These are phyloP conservation scores for Lantana camara DNA, from an alignment of 257 asterid genomes.

Conservation along the genomic window DNA sequence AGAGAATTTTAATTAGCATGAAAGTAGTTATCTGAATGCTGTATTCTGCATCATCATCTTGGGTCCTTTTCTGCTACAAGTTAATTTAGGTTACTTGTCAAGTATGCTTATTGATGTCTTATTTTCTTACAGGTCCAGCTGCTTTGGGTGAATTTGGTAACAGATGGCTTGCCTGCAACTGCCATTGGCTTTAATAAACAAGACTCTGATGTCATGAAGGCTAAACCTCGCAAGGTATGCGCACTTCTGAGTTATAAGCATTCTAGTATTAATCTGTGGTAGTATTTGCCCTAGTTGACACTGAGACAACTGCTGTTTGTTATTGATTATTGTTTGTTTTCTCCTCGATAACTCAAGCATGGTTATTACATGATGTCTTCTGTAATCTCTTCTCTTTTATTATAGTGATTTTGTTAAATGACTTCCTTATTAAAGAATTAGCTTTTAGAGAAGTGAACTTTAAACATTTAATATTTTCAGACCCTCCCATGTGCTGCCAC, in stretches of 20 bases:
- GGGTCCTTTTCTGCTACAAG: too few species aligned
- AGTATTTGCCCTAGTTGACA: slow-evolving; percentile 7
- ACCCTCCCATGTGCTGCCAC: too few species aligned
- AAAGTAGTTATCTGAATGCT: background rate
- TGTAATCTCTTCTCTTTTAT: background rate
- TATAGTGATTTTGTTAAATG: background rate
- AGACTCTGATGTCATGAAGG: slow-evolving; percentile 97
- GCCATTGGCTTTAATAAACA: slow-evolving; percentile 99
- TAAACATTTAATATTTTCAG: too few species aligned
- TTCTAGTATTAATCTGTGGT: slow-evolving; percentile 5
- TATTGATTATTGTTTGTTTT: slow-evolving; percentile 4
- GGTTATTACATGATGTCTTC: background rate
- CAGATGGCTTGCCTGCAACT: slow-evolving; percentile 99
- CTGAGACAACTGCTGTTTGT: slow-evolving; percentile 6
- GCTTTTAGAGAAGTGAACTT: too few species aligned
- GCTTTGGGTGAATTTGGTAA: slow-evolving; percentile 99
- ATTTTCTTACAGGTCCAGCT: slow-evolving; percentile 79
- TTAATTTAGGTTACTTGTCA: slow-evolving; percentile 20
- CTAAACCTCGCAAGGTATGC: slow-evolving; percentile 96
- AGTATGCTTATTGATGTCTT: slow-evolving; percentile 21
- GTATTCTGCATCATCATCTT: slow-evolving; percentile 7
- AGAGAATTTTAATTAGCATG: slow-evolving; percentile 16
- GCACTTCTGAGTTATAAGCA: slow-evolving; percentile 5
- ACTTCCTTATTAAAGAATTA: background rate
- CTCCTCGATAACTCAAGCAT: background rate